Base-by-base conservation (phyloP, 2,329 filamentous ascomycete genomes). In the Volutella citrinella region DNA sequence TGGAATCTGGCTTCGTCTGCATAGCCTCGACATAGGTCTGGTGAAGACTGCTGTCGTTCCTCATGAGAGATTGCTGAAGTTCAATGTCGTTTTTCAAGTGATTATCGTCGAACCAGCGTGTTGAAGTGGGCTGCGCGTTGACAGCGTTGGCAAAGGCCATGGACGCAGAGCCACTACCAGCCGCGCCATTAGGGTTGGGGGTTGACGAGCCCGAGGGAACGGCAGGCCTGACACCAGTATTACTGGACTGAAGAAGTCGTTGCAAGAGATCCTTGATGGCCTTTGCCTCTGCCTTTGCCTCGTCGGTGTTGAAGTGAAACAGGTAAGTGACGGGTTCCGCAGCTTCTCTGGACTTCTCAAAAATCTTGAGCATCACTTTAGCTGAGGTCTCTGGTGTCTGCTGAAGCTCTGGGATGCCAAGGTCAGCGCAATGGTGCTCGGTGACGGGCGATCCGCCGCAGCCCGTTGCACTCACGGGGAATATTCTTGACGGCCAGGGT, bases 321-420 rank as follows among this genome's bases (percentile, higher is more conserved):
- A 91, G 78, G 57, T 94, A 87, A 34, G 81, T 78, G 27, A 82
- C 75, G 13, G 86, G 68, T 30, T 83, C 78, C 18, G 70, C 60
- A 17, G 69, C 69, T 28, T 69, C 67, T 19, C 78, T 64, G 25
- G 77, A 64, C 57, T 89, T 84, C 43, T 84, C 84, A 50, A 96
- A 87, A 35, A 98, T 83, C 61, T 93, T 95, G 40, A 97, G 76
- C 74, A 95, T 95, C 33, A 95, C 89, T 70, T 95, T 96, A 13
- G 88, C 71, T 21, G 80, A 82, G n/a, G 74, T 82, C 40, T 88
- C 87, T 10, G 93, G 90, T 1, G 93, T 97, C 61, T 97, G 91
- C 62, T 98, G 91, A 30, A 98, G 78, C 65, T 97, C 87, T 93
- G 50, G 15, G 34, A 13, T 19, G 22, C 26, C 14, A 27, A 16